A percentile compares a stretch with the other conserved stretches of the same genome.
Evolutionary conservation across 352 stramenopile genomes (phyloP).

Genomic region (Globisporangium uncinulatum): DNA sequence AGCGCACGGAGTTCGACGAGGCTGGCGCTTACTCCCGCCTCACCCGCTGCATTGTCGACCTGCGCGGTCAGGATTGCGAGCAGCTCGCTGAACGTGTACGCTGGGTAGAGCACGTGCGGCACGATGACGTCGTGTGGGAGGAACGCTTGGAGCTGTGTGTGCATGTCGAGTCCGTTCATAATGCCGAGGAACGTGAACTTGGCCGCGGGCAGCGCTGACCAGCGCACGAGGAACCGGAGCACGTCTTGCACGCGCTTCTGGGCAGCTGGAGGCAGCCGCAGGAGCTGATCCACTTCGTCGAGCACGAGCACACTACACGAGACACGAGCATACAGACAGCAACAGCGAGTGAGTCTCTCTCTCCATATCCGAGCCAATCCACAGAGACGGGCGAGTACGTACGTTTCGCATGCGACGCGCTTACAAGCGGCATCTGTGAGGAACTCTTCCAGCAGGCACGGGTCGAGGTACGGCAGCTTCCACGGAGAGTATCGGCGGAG

Average conservation of each 20-base stretch:
- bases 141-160: slow-evolving; percentile 35
- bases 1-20: slow-evolving; percentile 42
- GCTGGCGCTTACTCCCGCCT: not conserved
- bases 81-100: slow-evolving; percentile 48
- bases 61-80: slow-evolving; percentile 40
- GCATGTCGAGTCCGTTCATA: slow-evolving; percentile 77
- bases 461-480: slow-evolving; percentile 30
- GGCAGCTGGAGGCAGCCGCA: slow-evolving; percentile 34
- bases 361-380: not conserved
- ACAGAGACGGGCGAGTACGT: not conserved
- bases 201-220: slow-evolving; percentile 31
- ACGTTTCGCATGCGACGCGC: slow-evolving; percentile 7
- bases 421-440: slow-evolving; percentile 13
- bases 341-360: not conserved
- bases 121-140: slow-evolving; percentile 26
- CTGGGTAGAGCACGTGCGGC: slow-evolving; percentile 47
- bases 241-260: slow-evolving; percentile 43
- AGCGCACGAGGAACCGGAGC: slow-evolving; percentile 53
- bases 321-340: not conserved
- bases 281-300: slow-evolving; percentile 63
- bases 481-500: slow-evolving; percentile 17
- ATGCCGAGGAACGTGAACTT: slow-evolving; percentile 53
- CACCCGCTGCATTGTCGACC: slow-evolving; percentile 16
- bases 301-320: slow-evolving; percentile 35
- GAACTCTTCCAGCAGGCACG: slow-evolving; percentile 43